These are phyloP conservation scores for Lachnellula cervina DNA, from an alignment of 2,329 filamentous ascomycete genomes.

Conservation along the genomic window DNA sequence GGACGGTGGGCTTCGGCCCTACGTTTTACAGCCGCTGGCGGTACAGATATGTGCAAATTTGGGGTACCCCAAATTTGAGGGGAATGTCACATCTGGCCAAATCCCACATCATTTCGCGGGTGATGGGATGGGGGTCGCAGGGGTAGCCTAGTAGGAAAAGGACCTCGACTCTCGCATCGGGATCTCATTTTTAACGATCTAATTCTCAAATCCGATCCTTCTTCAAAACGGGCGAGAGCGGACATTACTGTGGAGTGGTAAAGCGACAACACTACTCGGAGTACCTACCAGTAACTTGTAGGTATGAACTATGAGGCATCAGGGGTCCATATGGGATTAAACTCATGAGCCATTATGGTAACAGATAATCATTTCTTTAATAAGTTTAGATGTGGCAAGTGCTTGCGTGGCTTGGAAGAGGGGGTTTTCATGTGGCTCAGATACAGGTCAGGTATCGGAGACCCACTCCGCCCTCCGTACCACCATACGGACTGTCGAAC, in stretches of 20 bases:
- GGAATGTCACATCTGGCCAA: conserved; percentile 3
- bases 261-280: background rate
- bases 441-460: too few species aligned
- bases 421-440: too few species aligned
- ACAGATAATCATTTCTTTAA: background rate
- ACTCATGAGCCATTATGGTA: background rate
- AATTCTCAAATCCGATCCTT: background rate
- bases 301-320: too few species aligned
- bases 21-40: background rate
- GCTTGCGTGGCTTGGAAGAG: background rate
- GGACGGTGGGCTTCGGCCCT: background rate
- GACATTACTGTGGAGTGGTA: background rate
- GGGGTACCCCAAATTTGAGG: conserved; percentile 14
- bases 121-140: background rate
- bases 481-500: too few species aligned
- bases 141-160: background rate
- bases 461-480: too few species aligned
- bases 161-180: background rate
- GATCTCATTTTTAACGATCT: background rate
- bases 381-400: background rate
- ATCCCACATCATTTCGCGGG: background rate
- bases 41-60: conserved; percentile 3
- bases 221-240: background rate
- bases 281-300: too few species aligned
- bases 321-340: background rate